Evolutionary conservation across 305 asterid genomes (phyloP).

Genomic region (Ilex paraguariensis): DNA sequence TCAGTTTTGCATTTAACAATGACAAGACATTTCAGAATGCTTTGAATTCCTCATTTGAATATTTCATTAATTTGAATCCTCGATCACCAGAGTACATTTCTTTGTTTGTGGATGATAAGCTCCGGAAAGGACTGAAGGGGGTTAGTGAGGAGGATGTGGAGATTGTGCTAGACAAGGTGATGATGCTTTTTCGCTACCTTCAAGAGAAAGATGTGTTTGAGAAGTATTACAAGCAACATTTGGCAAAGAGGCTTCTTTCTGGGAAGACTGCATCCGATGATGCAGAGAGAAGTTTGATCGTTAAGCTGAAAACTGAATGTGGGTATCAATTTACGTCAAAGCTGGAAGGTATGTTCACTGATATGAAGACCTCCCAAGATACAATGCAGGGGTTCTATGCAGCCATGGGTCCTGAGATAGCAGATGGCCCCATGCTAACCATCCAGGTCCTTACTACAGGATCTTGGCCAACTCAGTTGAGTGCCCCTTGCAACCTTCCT

Average conservation of each 20-base stretch:
- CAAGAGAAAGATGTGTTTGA: conserved; percentile 31
- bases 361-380: conserved; percentile 28
- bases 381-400: conserved; percentile 25
- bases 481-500: conserved; percentile 24
- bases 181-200: conserved; percentile 32
- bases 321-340: conserved; percentile 28
- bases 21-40: conserved; percentile 28
- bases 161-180: conserved; percentile 23
- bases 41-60: conserved; percentile 26
- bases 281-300: conserved; percentile 17
- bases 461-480: conserved; percentile 30
- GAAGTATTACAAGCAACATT: conserved; percentile 24
- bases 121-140: conserved; percentile 25
- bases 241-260: conserved; percentile 29
- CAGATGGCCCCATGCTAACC: conserved; percentile 22
- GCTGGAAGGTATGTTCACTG: conserved; percentile 30
- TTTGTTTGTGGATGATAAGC: conserved; percentile 26
- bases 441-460: conserved; percentile 31
- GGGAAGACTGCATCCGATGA: conserved; percentile 26
- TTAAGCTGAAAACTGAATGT: conserved; percentile 27
- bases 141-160: conserved; percentile 28
- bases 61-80: conserved; percentile 26
- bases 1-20: conserved; percentile 19
- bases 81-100: conserved; percentile 28
- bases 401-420: conserved; percentile 23